These are phyloP conservation scores for Eucalyptus caleyi DNA, from an alignment of 345 rosid genomes.

Conservation along the genomic window DNA sequence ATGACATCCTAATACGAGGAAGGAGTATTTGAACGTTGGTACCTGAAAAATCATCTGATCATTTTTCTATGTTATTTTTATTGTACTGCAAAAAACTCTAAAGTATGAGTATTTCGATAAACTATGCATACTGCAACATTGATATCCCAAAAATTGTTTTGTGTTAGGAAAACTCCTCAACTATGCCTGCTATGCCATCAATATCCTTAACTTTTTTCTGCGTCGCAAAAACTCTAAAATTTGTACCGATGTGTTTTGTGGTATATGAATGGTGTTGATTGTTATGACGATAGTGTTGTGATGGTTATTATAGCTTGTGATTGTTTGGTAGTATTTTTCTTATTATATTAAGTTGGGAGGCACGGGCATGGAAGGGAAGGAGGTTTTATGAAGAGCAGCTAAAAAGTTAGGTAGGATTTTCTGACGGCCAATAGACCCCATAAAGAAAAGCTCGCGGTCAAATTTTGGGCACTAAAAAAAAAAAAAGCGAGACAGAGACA, in stretches of 20 bases:
- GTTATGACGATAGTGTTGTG: neutral
- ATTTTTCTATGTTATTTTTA: neutral
- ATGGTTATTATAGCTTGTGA: neutral
- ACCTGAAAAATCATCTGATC: neutral
- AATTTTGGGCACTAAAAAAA: neutral
- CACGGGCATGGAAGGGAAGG: neutral
- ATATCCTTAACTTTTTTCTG: neutral
- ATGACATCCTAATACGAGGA: neutral
- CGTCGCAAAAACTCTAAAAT: neutral
- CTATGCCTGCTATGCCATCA: neutral
- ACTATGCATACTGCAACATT: neutral
- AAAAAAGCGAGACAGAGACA: neutral
- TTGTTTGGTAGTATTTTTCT: neutral
- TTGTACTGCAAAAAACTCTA: neutral
- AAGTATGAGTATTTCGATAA: neutral
- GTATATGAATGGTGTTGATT: neutral
- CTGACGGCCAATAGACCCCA: neutral
- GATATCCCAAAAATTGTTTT: neutral
- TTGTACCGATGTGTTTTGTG: fast-evolving
- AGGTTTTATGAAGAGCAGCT: neutral
- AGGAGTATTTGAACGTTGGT: neutral
- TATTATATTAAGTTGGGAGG: neutral
- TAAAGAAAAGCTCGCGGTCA: neutral
- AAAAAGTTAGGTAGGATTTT: neutral
- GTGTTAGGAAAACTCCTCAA: neutral